Percentiles rank a stretch among this genome's conserved stretches.
Conservation (phyloP, 2,329 filamentous ascomycete genomes). For the Fonsecaea erecta region DNA sequence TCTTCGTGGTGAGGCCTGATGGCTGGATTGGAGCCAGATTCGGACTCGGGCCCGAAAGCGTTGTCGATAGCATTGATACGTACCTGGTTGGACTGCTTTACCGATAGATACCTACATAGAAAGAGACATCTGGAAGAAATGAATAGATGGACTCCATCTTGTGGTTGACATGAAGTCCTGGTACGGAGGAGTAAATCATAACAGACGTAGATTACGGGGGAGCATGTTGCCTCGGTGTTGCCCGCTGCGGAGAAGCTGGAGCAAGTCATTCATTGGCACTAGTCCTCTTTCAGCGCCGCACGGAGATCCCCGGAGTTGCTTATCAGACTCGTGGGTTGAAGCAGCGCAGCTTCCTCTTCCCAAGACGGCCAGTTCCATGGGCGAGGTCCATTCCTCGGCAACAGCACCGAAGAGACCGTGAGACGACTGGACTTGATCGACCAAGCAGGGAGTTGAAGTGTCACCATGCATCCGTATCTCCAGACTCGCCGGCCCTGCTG, state of each 20-base stretch:
- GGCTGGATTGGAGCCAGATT: constrained; percentile 35
- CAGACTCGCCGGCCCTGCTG: constrained; percentile 7
- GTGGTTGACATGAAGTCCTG: not conserved
- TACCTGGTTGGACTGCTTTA: constrained; percentile 30
- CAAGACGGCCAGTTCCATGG: not conserved
- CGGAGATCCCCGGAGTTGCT: not conserved
- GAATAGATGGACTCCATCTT: too few species aligned
- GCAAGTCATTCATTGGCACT: not conserved
- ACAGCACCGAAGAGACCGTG: not conserved
- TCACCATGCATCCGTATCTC: constrained; percentile 15
- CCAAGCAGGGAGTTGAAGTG: not conserved
- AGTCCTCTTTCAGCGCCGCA: not conserved
- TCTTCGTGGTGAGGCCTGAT: constrained; percentile 34
- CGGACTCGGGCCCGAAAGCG: constrained; percentile 15
- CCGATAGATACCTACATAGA: constrained; percentile 9
- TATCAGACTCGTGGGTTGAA: not conserved
- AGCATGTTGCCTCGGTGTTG: not conserved
- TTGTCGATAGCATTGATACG: constrained; percentile 23
- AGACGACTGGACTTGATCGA: not conserved
- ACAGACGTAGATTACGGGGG: not conserved
- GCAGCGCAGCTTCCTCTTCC: not conserved
- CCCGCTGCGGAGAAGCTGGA: constrained; percentile 2
- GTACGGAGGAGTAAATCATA: not conserved
- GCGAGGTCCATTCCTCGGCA: not conserved
- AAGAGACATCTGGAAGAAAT: not conserved